phyloP scores from a whole-genome alignment of 2,329 filamentous ascomycete species.

The Aspergillus jensenii region DNA sequence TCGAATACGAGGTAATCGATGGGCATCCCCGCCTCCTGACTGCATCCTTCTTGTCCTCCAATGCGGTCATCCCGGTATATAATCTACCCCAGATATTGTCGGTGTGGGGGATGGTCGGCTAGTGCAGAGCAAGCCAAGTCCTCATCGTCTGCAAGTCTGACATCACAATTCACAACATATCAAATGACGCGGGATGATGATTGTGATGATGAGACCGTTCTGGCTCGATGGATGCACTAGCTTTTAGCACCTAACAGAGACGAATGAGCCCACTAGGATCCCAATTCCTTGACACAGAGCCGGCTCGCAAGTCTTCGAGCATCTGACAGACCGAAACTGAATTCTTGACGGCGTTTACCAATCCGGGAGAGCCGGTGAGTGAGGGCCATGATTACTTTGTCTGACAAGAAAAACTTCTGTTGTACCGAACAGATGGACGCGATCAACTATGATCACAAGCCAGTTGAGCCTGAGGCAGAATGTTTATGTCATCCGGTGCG shows the following conservation, averaged over 20 bases:
- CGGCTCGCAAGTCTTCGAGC: background rate
- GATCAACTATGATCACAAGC: background rate
- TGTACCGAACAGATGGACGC: background rate
- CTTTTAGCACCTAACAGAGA: background rate
- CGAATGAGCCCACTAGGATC: background rate
- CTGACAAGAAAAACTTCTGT: background rate
- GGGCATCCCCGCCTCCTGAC: background rate
- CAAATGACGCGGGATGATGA: background rate
- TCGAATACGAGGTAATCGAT: constrained; percentile 6
- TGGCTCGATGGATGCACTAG: background rate
- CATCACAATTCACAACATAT: background rate
- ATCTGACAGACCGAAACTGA: background rate
- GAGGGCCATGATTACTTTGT: background rate
- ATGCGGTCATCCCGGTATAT: background rate
- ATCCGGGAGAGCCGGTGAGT: background rate
- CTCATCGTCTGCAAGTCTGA: background rate
- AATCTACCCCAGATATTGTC: constrained; percentile 8
- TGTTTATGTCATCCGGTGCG: constrained; percentile 9
- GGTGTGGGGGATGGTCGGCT: constrained; percentile 10
- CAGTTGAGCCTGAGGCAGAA: background rate
- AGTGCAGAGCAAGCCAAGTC: background rate
- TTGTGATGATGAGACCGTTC: background rate
- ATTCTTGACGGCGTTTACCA: background rate
- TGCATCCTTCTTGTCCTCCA: background rate
- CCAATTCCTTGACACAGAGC: background rate